Conservation (phyloP, 805 yeast species). For the Grigorovia yakushimaensis region DNA sequence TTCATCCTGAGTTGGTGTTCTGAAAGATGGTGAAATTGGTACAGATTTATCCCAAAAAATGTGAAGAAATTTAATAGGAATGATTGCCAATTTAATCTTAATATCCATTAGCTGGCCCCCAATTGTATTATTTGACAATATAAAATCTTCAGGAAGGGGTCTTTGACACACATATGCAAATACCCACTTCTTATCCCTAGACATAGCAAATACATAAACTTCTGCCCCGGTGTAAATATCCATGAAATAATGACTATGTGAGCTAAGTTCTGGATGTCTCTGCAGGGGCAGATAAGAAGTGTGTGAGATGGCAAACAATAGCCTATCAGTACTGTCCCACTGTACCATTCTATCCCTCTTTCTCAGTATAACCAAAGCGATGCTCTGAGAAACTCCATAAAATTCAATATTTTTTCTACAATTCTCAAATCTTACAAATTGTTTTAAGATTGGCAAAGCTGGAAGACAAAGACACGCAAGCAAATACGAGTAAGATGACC, state of each 20-base stretch:
- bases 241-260: constrained; percentile 31
- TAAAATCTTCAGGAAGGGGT: constrained; percentile 63
- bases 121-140: constrained; percentile 42
- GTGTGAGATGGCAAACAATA: constrained; percentile 36
- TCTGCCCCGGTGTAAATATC: constrained; percentile 71
- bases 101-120: constrained; percentile 55
- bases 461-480: neutral
- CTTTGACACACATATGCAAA: constrained; percentile 64
- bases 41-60: constrained; percentile 35
- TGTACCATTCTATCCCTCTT: neutral
- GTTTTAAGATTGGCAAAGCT: no score
- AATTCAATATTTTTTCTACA: no score
- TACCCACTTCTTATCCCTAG: constrained; percentile 51
- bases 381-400: no score
- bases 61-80: constrained; percentile 46
- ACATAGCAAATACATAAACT: constrained; percentile 61
- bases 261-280: constrained; percentile 27
- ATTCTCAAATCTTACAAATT: no score
- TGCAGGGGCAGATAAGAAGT: constrained; percentile 40
- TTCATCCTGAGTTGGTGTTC: constrained; percentile 22
- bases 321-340: constrained; percentile 41
- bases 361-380: no score
- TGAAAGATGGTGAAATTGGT: constrained; percentile 32
- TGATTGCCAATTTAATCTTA: constrained; percentile 42
- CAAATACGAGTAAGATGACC: constrained; percentile 4